Evolutionary conservation across 2,329 filamentous ascomycete genomes (phyloP).

Genomic region (Ophiostoma angusticollis): DNA sequence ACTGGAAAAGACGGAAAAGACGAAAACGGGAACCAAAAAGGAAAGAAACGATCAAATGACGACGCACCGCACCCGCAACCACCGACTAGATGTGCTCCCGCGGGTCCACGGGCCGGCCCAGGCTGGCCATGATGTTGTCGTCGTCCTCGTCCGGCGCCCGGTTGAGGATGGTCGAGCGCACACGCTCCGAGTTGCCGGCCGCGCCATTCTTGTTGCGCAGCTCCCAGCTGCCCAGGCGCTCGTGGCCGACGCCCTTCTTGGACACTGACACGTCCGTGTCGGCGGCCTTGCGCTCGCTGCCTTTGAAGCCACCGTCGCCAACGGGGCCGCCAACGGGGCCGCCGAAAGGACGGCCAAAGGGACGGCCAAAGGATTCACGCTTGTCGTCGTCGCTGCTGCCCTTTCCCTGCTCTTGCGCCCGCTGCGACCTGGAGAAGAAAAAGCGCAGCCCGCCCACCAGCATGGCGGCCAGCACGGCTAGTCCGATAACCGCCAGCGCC

Average conservation of each 20-base stretch:
- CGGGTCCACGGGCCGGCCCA: conserved; percentile 26
- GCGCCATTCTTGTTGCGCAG: conserved; percentile 19
- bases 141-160: conserved; percentile 14
- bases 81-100: conserved; percentile 28
- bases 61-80: too few species aligned
- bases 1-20: neutral
- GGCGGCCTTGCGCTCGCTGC: conserved; percentile 30
- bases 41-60: neutral
- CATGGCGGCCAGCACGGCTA: conserved; percentile 15
- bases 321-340: too few species aligned
- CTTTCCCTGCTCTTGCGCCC: neutral
- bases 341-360: too few species aligned
- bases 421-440: conserved; percentile 10
- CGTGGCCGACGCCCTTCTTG: conserved; percentile 27
- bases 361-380: neutral
- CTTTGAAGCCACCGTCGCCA: conserved; percentile 29
- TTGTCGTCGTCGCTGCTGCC: neutral
- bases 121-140: conserved; percentile 24
- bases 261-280: conserved; percentile 31
- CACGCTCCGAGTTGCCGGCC: conserved; percentile 8
- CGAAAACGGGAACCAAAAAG: neutral
- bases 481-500: conserved; percentile 22
- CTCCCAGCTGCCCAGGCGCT: conserved; percentile 39
- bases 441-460: conserved; percentile 18
- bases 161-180: conserved; percentile 9